phyloP scores from a whole-genome alignment of 176 grass and related monocot species.

The Rhynchospora breviuscula region DNA sequence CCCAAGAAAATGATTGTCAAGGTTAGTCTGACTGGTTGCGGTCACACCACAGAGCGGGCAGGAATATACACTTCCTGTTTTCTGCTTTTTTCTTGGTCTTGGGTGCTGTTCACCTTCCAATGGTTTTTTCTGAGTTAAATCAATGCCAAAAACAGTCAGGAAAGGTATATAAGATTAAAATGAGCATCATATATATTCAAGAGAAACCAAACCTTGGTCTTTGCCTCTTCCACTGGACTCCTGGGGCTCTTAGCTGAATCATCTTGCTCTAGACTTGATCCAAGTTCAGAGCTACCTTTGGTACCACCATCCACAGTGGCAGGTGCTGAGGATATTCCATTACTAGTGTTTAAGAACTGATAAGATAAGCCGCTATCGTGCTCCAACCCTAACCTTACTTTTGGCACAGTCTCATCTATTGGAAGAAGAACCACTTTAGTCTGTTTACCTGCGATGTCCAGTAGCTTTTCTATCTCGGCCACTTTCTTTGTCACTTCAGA shows the following conservation, averaged over 20 bases:
- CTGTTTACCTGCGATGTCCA: slow-evolving; percentile 7
- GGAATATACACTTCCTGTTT: slow-evolving; percentile 1
- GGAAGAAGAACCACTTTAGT: slow-evolving; percentile 10
- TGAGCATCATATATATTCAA: background rate
- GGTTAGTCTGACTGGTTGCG: slow-evolving; percentile 5
- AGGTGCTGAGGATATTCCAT: background rate
- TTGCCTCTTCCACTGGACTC: background rate
- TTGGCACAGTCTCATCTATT: background rate
- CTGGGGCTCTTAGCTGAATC: background rate
- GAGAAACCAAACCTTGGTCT: background rate
- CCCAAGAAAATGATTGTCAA: slow-evolving; percentile 9
- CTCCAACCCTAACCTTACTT: background rate
- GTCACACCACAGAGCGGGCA: slow-evolving; percentile 8
- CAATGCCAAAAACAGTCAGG: background rate
- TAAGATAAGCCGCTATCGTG: background rate
- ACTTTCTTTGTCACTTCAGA: slow-evolving; percentile 11
- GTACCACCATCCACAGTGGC: background rate
- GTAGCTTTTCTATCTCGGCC: slow-evolving; percentile 6
- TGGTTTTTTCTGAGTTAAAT: background rate
- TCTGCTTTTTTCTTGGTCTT: slow-evolving; percentile 10
- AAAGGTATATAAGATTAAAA: background rate
- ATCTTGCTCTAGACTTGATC: background rate
- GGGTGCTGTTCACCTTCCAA: background rate
- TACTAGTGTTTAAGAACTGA: background rate
- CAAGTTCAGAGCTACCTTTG: background rate